A percentile compares a stretch with the other conserved stretches of the same genome.
Conservation (phyloP, 192 early-diverging fungal species). For the Backusella luteola region DNA sequence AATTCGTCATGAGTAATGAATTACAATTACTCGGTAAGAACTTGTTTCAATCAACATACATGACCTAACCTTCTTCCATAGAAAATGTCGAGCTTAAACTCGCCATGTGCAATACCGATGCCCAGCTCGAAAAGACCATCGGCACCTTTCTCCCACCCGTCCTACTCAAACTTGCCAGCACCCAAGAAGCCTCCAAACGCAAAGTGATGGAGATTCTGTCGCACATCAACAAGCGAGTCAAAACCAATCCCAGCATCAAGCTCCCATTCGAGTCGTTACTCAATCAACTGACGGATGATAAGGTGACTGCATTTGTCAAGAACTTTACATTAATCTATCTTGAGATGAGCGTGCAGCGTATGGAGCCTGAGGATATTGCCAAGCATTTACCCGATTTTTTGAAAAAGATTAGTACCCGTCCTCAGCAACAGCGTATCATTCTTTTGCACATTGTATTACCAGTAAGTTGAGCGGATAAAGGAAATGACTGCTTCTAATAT, state of each 20-base stretch:
- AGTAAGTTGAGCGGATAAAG: constrained; percentile 37
- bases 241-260: constrained; percentile 53
- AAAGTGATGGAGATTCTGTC: constrained; percentile 72
- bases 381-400: constrained; percentile 61
- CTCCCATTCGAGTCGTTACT: constrained; percentile 67
- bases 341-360: constrained; percentile 68
- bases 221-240: constrained; percentile 86
- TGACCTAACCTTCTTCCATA: constrained; percentile 15
- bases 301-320: constrained; percentile 52
- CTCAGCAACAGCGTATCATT: constrained; percentile 55
- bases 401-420: constrained; percentile 54
- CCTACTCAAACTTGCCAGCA: constrained; percentile 62
- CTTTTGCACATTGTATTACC: constrained; percentile 65
- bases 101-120: constrained; percentile 68
- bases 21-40: constrained; percentile 31
- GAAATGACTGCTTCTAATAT: not conserved
- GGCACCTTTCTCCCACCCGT: constrained; percentile 66
- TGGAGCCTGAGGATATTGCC: constrained; percentile 42
- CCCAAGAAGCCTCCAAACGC: constrained; percentile 38
- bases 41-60: too few species aligned
- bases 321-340: constrained; percentile 86
- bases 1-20: constrained; percentile 20
- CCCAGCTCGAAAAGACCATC: constrained; percentile 60
- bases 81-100: constrained; percentile 79
- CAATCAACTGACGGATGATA: constrained; percentile 50